These are phyloP conservation scores for Phytophthora capsici DNA, from an alignment of 352 stramenopile genomes.

Conservation along the genomic window DNA sequence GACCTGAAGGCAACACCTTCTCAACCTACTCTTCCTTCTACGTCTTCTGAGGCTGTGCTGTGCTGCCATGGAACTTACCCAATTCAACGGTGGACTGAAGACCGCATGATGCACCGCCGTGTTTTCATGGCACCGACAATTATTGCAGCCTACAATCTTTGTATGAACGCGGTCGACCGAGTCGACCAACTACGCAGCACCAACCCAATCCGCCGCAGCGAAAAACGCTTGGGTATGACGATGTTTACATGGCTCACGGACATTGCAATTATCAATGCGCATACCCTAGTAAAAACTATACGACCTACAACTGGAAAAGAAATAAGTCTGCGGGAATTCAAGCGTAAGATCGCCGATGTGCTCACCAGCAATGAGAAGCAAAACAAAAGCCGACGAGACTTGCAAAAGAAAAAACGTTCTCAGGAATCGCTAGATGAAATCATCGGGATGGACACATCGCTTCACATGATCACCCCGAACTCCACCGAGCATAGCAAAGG, in stretches of 20 bases:
- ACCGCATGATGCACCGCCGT: conserved; percentile 12
- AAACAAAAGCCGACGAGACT: not conserved
- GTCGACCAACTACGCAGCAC: conserved; percentile 21
- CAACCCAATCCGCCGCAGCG: conserved; percentile 11
- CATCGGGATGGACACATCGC: conserved; percentile 5
- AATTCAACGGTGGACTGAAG: conserved; percentile 17
- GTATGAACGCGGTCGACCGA: conserved; percentile 17
- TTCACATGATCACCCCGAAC: conserved; percentile 16
- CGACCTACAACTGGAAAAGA: not conserved
- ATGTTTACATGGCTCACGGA: conserved; percentile 20
- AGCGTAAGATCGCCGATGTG: not conserved
- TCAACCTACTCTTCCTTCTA: not conserved
- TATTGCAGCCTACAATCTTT: conserved; percentile 12
- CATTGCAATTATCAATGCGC: conserved; percentile 14
- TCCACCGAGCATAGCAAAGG: conserved; percentile 10
- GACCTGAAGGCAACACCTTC: conserved; percentile 14
- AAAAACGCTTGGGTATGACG: conserved; percentile 13
- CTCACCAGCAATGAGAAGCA: not conserved
- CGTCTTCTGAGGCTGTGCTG: conserved; percentile 6
- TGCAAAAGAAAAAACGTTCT: not conserved
- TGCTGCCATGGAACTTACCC: conserved; percentile 14
- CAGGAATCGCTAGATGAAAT: conserved; percentile 7
- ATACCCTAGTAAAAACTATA: conserved; percentile 1
- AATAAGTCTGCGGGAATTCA: conserved; percentile 3
- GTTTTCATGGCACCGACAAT: conserved; percentile 4